Base-by-base conservation (phyloP, 495 filamentous ascomycete genomes). In the Daldinia vernicosa region DNA sequence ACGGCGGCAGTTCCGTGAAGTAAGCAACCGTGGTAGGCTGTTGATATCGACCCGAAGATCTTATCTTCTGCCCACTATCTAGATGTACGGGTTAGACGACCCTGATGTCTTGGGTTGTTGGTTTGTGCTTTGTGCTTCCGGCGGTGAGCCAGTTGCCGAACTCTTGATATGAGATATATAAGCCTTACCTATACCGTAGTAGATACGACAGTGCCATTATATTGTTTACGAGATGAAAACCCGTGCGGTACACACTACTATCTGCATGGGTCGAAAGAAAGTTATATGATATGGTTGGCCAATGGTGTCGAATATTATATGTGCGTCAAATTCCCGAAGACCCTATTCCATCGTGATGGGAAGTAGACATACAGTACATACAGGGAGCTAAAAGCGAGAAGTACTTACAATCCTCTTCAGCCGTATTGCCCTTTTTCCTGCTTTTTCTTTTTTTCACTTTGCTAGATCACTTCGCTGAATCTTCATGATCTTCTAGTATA, bases 121-220 rank as follows among this genome's bases (percentile, higher is more conserved):
- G 60, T 27, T 47, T n/a, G 33, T 54, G 22, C 37, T 27, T 47
- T n/a, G 33, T 54, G 22, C 37, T 55, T 55, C 45, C 43, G 39
- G 35, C 33, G 56, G 64, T 55, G 56, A 60, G 26, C 30, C 57
- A 54, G 50, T 54, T 60, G 53, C 53, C 53, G 53, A 60, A 60
- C 52, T 9, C 43, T 28, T 28, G 33, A 40, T 33, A 43, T 56
- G 28, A 40, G 30, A 51, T 15, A 26, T 19, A 7, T 63, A 40
- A 19, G 53, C 43, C 6, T 40, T 54, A 39, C 6, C 32, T 54
- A 39, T 54, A 33, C 15, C 7, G 4, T 45, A 15, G 28, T 27
- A 67, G 56, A 52, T 33, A 47, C 27, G 35, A 35, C 47, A 33
- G 27, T 60, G 9, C 30, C 45, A 51, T 27, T 22, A 22, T 60